Conservation (phyloP, 106 monocot species). For the Allium sativum region DNA sequence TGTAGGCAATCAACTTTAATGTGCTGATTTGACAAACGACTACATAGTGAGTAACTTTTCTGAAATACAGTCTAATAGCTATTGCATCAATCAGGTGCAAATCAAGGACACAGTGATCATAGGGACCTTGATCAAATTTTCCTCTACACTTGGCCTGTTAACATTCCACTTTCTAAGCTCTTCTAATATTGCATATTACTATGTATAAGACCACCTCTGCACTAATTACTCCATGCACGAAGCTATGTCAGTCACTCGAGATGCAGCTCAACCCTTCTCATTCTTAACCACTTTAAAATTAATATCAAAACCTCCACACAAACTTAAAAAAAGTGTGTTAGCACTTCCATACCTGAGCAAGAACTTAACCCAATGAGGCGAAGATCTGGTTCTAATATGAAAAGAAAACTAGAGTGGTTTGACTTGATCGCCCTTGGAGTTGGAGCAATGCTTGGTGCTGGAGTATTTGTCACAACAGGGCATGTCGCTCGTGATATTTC, state of each 20-base stretch:
- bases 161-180: neutral
- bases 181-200: neutral
- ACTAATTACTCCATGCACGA: neutral
- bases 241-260: neutral
- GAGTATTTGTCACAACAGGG: constrained; percentile 68
- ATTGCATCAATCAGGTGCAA: constrained; percentile 1
- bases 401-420: constrained; percentile 65
- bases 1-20: too few species aligned
- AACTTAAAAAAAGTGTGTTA: constrained; percentile 33
- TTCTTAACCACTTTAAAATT: constrained; percentile 17
- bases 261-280: constrained; percentile 1
- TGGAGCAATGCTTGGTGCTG: constrained; percentile 71
- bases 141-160: neutral
- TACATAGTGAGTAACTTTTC: too few species aligned
- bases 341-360: constrained; percentile 58
- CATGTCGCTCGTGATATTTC: constrained; percentile 29
- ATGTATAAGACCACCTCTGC: neutral
- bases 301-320: constrained; percentile 43
- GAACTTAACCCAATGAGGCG: constrained; percentile 60
- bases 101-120: constrained; percentile 3
- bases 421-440: constrained; percentile 61
- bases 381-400: constrained; percentile 67
- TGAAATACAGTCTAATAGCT: too few species aligned
- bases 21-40: too few species aligned
- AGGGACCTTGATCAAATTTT: neutral